Conservation (phyloP, 2,329 filamentous ascomycete genomes). For the Sphaerulina musiva region DNA sequence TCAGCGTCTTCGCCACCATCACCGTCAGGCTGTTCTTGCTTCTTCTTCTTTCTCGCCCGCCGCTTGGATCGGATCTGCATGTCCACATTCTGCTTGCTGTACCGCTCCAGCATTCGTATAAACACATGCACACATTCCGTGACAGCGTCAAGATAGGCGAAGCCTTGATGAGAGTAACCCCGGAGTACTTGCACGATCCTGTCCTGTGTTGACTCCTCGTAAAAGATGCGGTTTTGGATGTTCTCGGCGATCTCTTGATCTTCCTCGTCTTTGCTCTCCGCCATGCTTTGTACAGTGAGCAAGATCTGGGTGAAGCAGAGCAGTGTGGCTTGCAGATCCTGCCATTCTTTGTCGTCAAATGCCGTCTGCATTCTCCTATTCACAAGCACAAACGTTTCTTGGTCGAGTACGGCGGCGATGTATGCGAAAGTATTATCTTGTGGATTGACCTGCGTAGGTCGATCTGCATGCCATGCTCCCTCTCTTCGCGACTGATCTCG, state of each 20-base stretch:
- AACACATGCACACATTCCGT: constrained; percentile 91
- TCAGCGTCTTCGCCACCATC: constrained; percentile 48
- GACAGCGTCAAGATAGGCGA: constrained; percentile 84
- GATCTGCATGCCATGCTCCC: constrained; percentile 34
- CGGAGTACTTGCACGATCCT: constrained; percentile 71
- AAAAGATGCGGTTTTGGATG: constrained; percentile 93
- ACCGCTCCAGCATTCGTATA: constrained; percentile 81
- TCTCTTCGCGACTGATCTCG: constrained; percentile 45
- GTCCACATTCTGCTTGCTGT: constrained; percentile 90
- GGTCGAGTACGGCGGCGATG: constrained; percentile 81
- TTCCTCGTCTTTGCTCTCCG: constrained; percentile 74
- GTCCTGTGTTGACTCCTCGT: constrained; percentile 92
- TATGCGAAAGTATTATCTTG: constrained; percentile 73
- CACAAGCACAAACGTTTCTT: constrained; percentile 87
- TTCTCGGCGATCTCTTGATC: constrained; percentile 98
- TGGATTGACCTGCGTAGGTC: constrained; percentile 37
- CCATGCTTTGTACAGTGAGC: constrained; percentile 88
- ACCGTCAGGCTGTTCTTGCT: constrained; percentile 41
- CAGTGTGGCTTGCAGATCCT: constrained; percentile 79
- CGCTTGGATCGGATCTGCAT: constrained; percentile 83
- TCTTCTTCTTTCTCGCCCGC: constrained; percentile 67
- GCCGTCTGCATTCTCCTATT: constrained; percentile 75
- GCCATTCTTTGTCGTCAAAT: constrained; percentile 79
- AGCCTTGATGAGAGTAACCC: constrained; percentile 88
- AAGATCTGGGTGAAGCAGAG: constrained; percentile 86